Base-by-base conservation (phyloP, 306 rosid genomes). In the Rubus parviflorus region DNA sequence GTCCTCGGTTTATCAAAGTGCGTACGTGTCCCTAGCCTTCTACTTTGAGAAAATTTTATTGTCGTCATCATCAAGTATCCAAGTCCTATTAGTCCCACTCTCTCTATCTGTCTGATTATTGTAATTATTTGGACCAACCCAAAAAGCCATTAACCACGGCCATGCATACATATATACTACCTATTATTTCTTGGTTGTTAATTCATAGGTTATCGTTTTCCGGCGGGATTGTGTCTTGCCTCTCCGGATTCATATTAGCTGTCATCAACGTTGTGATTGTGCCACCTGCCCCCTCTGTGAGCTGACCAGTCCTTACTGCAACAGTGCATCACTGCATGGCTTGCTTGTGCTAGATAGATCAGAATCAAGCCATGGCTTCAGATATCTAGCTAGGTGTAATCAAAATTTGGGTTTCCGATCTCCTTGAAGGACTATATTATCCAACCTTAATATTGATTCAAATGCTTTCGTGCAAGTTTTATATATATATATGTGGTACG, bases 241-340 rank as follows among this genome's bases (percentile, higher is more conserved):
- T 87, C 87, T 73, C 76, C 76, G 86, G 83, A 72, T 80, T 85
- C 83, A 80, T 58, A 88, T 82, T 81, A 92, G 96, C 89, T 90
- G 96, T 88, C 82, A 77, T 16, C 63, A 45, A 80, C 78, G 17
- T 37, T 4, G 13, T 43, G 63, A 69, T 42, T 4, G 13, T 46
- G 97, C 82, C 97, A 92, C 92, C 88, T 92, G 72, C 75, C 77
- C 82, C 70, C 30, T 16, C 22, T 37, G 37, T 9, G 56, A 16
- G 51, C 37, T 73, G 79, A 66, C 42, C 19, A 5, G 41, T 41
- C 73, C 56, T 61, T 81, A 71, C 66, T 54, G 35, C 35, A 30
- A 30, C 35, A 30, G 35, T 30, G 68, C 79, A 40, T 78, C 49
- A 48, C 16, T 75, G 70, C 84, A 73, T 80, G 78, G 76, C 76